Percentiles rank a stretch among this genome's conserved stretches.
These are phyloP conservation scores for Cyclotella baltica DNA, from an alignment of 108 stramenopile genomes.

Conservation along the genomic window DNA sequence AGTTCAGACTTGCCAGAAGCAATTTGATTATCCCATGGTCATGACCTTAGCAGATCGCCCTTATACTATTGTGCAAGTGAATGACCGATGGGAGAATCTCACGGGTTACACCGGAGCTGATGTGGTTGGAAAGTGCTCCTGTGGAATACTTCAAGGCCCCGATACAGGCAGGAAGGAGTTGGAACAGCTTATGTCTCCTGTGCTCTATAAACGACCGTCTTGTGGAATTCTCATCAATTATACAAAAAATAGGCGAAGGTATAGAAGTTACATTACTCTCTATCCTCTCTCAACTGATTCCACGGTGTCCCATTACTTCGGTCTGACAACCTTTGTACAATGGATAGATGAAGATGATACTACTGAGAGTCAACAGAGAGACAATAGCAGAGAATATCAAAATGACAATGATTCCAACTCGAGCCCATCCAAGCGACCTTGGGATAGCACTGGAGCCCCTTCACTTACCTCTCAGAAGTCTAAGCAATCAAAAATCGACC, in stretches of 20 bases:
- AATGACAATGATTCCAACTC: background rate
- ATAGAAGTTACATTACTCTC: constrained; percentile 65
- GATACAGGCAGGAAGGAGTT: constrained; percentile 60
- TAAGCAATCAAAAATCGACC: constrained; percentile 4
- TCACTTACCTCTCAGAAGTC: constrained; percentile 8
- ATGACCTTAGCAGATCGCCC: constrained; percentile 87
- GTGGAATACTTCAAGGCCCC: constrained; percentile 74
- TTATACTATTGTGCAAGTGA: constrained; percentile 90
- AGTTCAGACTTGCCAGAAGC: constrained; percentile 84
- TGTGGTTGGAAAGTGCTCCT: constrained; percentile 82
- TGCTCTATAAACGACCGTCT: constrained; percentile 81
- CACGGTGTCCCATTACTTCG: constrained; percentile 82
- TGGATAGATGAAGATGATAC: constrained; percentile 42
- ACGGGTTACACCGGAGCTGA: constrained; percentile 85
- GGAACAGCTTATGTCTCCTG: constrained; percentile 71
- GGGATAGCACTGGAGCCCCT: constrained; percentile 6
- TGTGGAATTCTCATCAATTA: constrained; percentile 76
- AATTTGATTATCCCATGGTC: constrained; percentile 84
- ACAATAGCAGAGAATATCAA: background rate
- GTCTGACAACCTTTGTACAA: constrained; percentile 69
- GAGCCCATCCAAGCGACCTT: background rate
- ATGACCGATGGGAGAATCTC: constrained; percentile 90
- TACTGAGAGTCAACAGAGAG: background rate
- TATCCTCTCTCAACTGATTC: constrained; percentile 89
- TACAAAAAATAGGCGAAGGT: constrained; percentile 70